phyloP scores from a whole-genome alignment of 805 yeast species.

The Cyberlindnera xylosilytica region DNA sequence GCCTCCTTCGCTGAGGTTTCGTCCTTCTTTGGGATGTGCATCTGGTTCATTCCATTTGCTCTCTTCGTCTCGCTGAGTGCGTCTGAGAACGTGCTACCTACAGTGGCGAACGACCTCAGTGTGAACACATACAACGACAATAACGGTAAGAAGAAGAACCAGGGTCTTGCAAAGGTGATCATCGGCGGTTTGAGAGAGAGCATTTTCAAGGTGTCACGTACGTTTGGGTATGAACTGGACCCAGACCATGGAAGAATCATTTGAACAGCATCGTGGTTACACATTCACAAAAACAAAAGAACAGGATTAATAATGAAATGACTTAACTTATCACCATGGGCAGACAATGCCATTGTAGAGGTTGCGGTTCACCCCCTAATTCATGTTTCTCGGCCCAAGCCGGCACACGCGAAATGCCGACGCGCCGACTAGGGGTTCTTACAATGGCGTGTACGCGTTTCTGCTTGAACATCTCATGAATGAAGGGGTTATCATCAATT shows the following conservation, averaged over 20 bases:
- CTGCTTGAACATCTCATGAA: too few species aligned
- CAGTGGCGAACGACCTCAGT: constrained; percentile 29
- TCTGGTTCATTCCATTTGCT: constrained; percentile 94
- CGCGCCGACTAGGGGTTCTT: too few species aligned
- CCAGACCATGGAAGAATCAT: constrained; percentile 50
- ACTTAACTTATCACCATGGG: too few species aligned
- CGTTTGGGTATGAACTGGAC: constrained; percentile 65
- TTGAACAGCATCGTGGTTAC: too few species aligned
- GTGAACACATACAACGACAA: constrained; percentile 27
- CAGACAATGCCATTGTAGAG: too few species aligned
- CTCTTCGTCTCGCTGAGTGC: constrained; percentile 90
- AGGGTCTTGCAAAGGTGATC: constrained; percentile 66
- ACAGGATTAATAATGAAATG: too few species aligned
- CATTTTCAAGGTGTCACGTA: constrained; percentile 43
- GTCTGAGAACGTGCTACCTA: constrained; percentile 83
- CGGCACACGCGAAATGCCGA: too few species aligned
- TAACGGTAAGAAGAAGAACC: constrained; percentile 38
- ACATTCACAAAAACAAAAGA: too few species aligned
- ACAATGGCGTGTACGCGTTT: too few species aligned
- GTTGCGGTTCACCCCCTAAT: too few species aligned
- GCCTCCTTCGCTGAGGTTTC: constrained; percentile 88
- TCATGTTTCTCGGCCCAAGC: too few species aligned
- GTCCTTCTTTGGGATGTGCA: constrained; percentile 89
- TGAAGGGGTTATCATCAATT: too few species aligned
- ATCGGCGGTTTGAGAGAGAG: constrained; percentile 51